Evolutionary conservation across 1,284 basidiomycete genomes (phyloP).

Genomic region (Cryptococcus sp.): DNA sequence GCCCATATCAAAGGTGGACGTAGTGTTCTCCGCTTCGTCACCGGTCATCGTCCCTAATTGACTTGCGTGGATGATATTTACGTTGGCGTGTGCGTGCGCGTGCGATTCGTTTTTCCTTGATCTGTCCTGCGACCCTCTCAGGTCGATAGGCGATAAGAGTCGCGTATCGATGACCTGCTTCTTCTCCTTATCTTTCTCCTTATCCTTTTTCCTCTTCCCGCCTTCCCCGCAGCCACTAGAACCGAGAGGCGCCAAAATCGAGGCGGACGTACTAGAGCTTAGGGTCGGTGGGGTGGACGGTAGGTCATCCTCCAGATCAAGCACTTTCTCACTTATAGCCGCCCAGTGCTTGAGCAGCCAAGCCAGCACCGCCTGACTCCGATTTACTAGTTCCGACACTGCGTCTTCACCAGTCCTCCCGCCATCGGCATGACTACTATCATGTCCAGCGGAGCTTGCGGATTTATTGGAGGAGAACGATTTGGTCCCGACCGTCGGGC

Average conservation of each 20-base stretch:
- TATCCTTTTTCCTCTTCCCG: neutral
- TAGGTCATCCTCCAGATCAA: conserved; percentile 21
- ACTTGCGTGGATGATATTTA: neutral
- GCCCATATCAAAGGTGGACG: too few species aligned
- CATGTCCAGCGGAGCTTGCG: neutral
- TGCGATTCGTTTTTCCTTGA: conserved; percentile 5
- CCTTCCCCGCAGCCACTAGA: too few species aligned
- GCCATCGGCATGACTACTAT: conserved; percentile 7
- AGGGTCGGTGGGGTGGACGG: too few species aligned
- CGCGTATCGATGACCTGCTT: conserved; percentile 19
- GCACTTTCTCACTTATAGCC: conserved; percentile 27
- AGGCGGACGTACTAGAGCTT: too few species aligned
- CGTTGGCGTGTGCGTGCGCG: neutral
- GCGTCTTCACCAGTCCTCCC: conserved; percentile 24
- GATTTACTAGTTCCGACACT: conserved; percentile 23
- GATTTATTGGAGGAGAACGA: neutral
- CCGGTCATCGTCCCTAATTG: too few species aligned
- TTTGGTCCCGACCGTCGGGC: conserved; percentile 12
- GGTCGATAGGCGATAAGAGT: conserved; percentile 30
- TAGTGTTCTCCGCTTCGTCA: too few species aligned
- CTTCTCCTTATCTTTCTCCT: conserved; percentile 7
- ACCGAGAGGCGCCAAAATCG: too few species aligned
- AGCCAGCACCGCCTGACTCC: conserved; percentile 27
- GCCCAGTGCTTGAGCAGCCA: conserved; percentile 37
- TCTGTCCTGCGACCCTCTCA: conserved; percentile 14